A percentile compares a stretch with the other conserved stretches of the same genome.
Evolutionary conservation across 805 yeast species (phyloP).

Genomic region (Candida railenensis): DNA sequence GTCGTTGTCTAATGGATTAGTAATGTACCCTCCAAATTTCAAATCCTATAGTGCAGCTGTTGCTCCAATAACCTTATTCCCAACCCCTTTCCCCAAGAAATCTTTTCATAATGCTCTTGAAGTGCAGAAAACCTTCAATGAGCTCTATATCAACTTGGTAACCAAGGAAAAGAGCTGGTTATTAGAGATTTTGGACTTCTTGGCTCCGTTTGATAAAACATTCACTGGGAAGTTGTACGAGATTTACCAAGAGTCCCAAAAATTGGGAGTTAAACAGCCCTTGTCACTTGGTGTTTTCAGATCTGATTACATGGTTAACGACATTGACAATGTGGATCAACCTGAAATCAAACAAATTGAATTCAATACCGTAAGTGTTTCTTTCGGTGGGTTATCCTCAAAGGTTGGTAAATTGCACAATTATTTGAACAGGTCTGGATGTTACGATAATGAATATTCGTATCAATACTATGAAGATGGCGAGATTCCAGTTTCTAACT

Average conservation of each 20-base stretch:
- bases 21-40: slow-evolving; percentile 72
- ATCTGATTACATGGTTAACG: slow-evolving; percentile 77
- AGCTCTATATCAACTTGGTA: slow-evolving; percentile 70
- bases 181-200: slow-evolving; percentile 47
- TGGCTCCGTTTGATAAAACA: slow-evolving; percentile 61
- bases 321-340: slow-evolving; percentile 29
- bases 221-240: slow-evolving; percentile 82
- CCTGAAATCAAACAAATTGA: slow-evolving; percentile 83
- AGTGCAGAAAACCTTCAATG: slow-evolving; percentile 70
- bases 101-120: slow-evolving; percentile 66
- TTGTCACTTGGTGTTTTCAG: slow-evolving; percentile 82
- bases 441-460: slow-evolving; percentile 46
- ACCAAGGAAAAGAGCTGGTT: slow-evolving; percentile 60
- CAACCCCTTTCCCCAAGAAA: slow-evolving; percentile 78
- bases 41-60: slow-evolving; percentile 43
- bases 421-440: slow-evolving; percentile 58
- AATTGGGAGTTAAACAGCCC: slow-evolving; percentile 53
- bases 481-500: slow-evolving; percentile 66
- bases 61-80: slow-evolving; percentile 89
- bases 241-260: slow-evolving; percentile 49
- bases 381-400: slow-evolving; percentile 87
- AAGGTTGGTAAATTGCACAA: slow-evolving; percentile 77
- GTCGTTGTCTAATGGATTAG: slow-evolving; percentile 75
- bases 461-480: slow-evolving; percentile 43
- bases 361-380: slow-evolving; percentile 92